These are phyloP conservation scores for Metarhizium album DNA, from an alignment of 2,329 filamentous ascomycete species.

Conservation along the genomic window DNA sequence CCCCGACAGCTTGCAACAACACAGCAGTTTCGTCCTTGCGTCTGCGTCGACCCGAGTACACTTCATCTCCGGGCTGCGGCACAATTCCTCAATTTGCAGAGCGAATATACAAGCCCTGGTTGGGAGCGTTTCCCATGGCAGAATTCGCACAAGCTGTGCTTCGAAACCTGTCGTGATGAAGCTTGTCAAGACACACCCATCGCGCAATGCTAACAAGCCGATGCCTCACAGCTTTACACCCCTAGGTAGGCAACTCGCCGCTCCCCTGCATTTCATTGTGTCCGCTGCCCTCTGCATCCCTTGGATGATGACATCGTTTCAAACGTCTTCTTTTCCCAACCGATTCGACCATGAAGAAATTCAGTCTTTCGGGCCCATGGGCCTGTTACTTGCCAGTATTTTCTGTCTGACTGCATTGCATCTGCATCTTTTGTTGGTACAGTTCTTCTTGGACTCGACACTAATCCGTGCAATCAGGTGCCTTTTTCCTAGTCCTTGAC, in stretches of 20 bases:
- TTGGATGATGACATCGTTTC: slow-evolving; percentile 60
- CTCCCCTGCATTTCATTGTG: slow-evolving; percentile 8
- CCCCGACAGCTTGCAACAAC: not conserved
- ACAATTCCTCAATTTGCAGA: too few species aligned
- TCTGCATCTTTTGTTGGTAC: not conserved
- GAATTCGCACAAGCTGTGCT: not conserved
- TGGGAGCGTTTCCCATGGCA: not conserved
- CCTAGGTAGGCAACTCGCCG: slow-evolving; percentile 14
- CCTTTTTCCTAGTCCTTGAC: too few species aligned
- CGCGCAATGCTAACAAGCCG: not conserved
- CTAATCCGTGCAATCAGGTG: not conserved
- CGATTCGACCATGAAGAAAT: slow-evolving; percentile 79
- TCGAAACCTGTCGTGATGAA: not conserved
- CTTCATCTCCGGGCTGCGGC: too few species aligned
- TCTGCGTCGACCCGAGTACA: not conserved
- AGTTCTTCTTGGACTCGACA: not conserved
- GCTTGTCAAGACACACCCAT: not conserved
- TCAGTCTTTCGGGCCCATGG: slow-evolving; percentile 54
- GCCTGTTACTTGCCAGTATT: slow-evolving; percentile 91
- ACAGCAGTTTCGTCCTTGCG: not conserved
- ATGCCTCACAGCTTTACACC: not conserved
- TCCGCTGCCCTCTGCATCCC: slow-evolving; percentile 9
- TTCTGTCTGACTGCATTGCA: slow-evolving; percentile 52
- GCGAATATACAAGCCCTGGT: not conserved
- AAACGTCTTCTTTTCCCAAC: slow-evolving; percentile 78